Percentiles rank a stretch among this genome's conserved stretches.
These are phyloP conservation scores for Microsporum audouinii DNA, from an alignment of 2,329 filamentous ascomycete genomes.

Conservation along the genomic window DNA sequence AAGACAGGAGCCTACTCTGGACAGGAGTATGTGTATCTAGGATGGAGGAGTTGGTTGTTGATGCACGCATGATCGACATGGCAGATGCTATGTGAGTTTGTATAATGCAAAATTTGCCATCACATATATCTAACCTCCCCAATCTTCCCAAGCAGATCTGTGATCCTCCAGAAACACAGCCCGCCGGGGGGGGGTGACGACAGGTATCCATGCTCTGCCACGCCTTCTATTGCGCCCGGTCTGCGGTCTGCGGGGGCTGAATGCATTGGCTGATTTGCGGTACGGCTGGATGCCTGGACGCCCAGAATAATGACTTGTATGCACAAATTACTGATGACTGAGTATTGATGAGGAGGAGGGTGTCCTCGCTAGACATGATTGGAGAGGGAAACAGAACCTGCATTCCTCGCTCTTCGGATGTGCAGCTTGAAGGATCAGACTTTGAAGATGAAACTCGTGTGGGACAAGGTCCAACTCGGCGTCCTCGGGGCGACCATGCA, in stretches of 20 bases:
- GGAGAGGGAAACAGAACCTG: neutral
- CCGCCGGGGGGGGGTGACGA: neutral
- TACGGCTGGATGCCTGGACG: neutral
- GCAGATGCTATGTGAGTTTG: neutral
- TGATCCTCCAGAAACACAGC: conserved; percentile 3
- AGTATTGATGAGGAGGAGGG: neutral
- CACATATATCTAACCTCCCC: neutral
- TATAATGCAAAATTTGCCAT: neutral
- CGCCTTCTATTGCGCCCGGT: conserved; percentile 2
- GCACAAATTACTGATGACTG: conserved; percentile 1
- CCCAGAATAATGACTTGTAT: neutral
- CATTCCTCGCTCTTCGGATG: neutral
- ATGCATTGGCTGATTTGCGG: neutral
- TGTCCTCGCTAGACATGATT: neutral
- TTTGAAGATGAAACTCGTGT: conserved; percentile 5
- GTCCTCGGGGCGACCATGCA: conserved; percentile 3
- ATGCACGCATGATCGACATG: neutral
- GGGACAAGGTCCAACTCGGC: conserved; percentile 5
- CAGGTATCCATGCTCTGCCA: conserved; percentile 2
- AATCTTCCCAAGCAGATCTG: neutral
- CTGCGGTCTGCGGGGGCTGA: neutral
- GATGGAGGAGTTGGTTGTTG: neutral
- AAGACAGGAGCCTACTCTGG: neutral
- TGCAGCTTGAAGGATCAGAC: conserved; percentile 1
- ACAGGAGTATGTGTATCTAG: neutral